phyloP scores from a whole-genome alignment of 495 filamentous ascomycete genomes.

The Daldinia grandis region DNA sequence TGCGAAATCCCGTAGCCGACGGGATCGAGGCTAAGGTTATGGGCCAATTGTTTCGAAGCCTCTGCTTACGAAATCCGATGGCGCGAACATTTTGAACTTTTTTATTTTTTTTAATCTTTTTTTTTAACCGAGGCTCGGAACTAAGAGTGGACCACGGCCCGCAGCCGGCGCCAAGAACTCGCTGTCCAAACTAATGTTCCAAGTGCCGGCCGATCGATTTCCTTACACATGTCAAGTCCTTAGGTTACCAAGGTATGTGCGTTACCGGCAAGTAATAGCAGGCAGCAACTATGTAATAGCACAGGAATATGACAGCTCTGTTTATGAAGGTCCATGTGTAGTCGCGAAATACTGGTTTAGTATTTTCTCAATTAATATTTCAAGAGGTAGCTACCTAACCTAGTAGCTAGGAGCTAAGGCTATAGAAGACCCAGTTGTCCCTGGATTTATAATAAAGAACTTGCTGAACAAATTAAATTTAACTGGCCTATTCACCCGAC shows the following conservation, averaged over 20 bases:
- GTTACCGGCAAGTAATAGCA: not conserved
- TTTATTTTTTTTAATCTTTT: not conserved
- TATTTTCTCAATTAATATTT: not conserved
- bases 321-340: not conserved
- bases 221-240: not conserved
- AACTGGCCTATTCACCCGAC: not conserved
- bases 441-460: not conserved
- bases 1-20: not conserved
- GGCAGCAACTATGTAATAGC: not conserved
- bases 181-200: not conserved
- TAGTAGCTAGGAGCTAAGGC: not conserved
- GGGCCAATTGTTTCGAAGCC: not conserved
- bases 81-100: not conserved
- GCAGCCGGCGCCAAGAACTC: not conserved
- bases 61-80: not conserved
- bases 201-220: constrained; percentile 5
- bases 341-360: no score
- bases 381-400: no score
- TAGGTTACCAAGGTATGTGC: not conserved
- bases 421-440: not conserved
- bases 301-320: not conserved
- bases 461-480: not conserved
- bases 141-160: not conserved
- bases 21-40: not conserved
- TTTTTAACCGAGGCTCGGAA: constrained; percentile 41